Evolutionary conservation across 305 asterid genomes (phyloP), one percentile per base, ranked within the genome.

Genomic region (Plantago rigida): DNA sequence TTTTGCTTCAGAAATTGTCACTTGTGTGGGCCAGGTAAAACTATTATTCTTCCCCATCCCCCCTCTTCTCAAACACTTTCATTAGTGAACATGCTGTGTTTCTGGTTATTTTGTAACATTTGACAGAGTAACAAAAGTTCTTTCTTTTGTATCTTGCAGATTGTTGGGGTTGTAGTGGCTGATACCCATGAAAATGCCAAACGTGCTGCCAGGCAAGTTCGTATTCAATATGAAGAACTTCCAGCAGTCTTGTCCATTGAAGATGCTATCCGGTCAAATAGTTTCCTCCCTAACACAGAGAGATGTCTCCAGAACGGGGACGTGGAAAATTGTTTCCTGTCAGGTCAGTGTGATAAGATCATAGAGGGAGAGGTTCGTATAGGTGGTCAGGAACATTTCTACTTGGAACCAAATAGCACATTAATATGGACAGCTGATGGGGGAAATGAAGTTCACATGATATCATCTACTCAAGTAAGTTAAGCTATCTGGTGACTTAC

Each of bases 301-400:
- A 88, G 69, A 75, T 71, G 69, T 70, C 36, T 92, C 71, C 70
- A 26, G 48, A 79, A 77, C 52, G 98, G 98, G 53, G 87, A 88
- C 58, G 91, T 81, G 52, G 86, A 80, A 51, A 71, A 22, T 34
- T 92, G 95, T 77, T 80, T 91, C 77, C 75, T 62, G 65, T 83
- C 94, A 8, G 78, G 70, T 46, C 84, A 81, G 74, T 92, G 96
- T 74, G 94, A 84, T 70, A 88, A 79, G 75, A 83, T 84, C 50
- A 73, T 92, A 51, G 93, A 86, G 78, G 98, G 98, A 39, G 81
- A 85, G 67, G 90, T 92, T 62, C 85, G 66, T 56, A 80, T 92
- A 3, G 98, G 95, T 42, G 96, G 98, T 65, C 96, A 92, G 75
- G 98, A 92, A 75, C 98, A 92, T 76, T 92, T 92, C 81, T 92